Conservation (phyloP, 306 rosid species). For the Quercus dentata region DNA sequence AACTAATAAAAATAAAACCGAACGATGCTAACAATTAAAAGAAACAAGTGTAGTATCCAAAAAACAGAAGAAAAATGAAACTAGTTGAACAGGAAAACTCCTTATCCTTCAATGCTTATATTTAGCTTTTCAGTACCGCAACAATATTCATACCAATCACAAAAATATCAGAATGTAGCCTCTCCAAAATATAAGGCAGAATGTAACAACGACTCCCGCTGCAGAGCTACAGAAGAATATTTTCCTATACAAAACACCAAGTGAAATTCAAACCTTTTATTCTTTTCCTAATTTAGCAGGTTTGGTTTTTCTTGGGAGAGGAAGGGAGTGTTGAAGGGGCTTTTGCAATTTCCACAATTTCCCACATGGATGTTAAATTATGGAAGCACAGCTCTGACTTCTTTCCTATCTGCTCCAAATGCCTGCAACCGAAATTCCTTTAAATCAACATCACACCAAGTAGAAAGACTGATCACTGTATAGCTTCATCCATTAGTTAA, state of each 20-base stretch:
- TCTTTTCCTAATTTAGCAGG: conserved; percentile 17
- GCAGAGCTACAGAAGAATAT: conserved; percentile 32
- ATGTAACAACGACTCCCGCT: conserved; percentile 22
- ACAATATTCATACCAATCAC: conserved; percentile 10
- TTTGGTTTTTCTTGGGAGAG: conserved; percentile 2
- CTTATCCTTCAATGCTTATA: conserved; percentile 7
- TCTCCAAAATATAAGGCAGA: conserved; percentile 37
- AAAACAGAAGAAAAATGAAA: too few relatives aligned
- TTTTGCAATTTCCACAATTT: conserved; percentile 12
- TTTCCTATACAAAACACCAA: conserved; percentile 34
- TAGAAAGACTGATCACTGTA: neutral
- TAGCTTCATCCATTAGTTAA: neutral
- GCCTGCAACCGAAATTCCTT: conserved; percentile 42
- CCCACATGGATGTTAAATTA: conserved; percentile 17
- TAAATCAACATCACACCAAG: neutral
- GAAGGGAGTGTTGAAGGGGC: neutral
- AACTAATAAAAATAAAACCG: conserved; percentile 8
- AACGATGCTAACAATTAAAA: conserved; percentile 9
- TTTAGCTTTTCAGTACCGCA: conserved; percentile 7
- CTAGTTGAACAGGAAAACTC: conserved; percentile 18
- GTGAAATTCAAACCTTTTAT: conserved; percentile 37
- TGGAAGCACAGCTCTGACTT: conserved; percentile 61
- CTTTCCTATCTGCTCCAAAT: conserved; percentile 82
- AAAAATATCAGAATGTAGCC: conserved; percentile 18
- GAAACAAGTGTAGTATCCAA: neutral